Evolutionary conservation across 805 yeast species (phyloP), one percentile per base, ranked within the genome.

Genomic region (Maudiozyma bulderi): DNA sequence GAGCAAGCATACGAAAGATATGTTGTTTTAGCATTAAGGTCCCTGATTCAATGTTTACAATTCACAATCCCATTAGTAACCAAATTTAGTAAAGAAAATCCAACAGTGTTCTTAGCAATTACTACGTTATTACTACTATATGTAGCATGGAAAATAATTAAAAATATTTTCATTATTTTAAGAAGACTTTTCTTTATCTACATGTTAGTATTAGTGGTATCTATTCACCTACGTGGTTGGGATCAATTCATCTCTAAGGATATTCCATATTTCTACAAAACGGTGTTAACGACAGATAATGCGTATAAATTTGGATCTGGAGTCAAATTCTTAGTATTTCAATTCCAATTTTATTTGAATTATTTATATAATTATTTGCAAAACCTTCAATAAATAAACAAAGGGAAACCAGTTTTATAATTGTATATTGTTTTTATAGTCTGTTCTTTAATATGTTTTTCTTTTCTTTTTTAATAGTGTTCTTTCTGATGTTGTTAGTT

Each of bases 201-300:
- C 1, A 11, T 64, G 13, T 28, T 62, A 0, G 30, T 59, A 1
- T 11, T 61, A 0, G 54, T 47, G 4, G 42, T 59, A 6, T 60
- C 67, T 55, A 44, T 69, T 14, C 68, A 67, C 43, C n/a, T 61
- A 15, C 57, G 74, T 45, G 74, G 74, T 0, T 48, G 57, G 9
- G 57, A 56, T 10, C 58, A 53, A 20, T 54, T 59, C 41, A 32
- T 58, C 20, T 45, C 38, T 40, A 15, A 49, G 9, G 65, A 60
- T 45, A 11, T 61, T n/a, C 64, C 65, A 13, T 39, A 39, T 26
- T 15, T 47, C 26, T 47, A 42, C 9, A 31, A 47, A 72, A 40
- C 31, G 15, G 38, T 43, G 3, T 9, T 42, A 2, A 37, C 42
- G 5, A 11, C 39, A 13, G 46, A 47, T 14, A 42, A 47, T 26